Evolutionary conservation across 306 rosid genomes (phyloP), one percentile per base, ranked within the genome.

Genomic region (Malus fusca): DNA sequence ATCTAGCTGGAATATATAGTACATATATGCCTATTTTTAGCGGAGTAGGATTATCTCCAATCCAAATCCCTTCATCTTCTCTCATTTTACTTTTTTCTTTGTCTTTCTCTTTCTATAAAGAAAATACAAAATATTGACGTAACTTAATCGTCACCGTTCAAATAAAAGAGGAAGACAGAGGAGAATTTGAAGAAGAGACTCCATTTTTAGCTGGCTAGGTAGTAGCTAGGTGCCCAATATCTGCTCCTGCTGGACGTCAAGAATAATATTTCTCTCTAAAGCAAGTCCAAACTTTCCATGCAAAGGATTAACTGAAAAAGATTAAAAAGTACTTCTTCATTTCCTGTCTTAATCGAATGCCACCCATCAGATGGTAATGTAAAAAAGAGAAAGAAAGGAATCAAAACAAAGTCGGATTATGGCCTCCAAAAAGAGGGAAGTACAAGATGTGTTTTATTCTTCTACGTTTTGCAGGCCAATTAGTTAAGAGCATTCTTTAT

Each of bases 391-490:
- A 56, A 56, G 22, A 42, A 30, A 30, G 9, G 66, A 63, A 65
- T 58, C 28, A 55, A 43, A 43, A 67, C 22, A 79, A 66, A 61
- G 75, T 72, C 25, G 67, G 68, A 22, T 15, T 51, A 44, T 72
- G 76, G 77, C 73, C 73, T 53, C 42, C n/a, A 66, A 44, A 76
- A 61, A 66, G 66, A 66, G 48, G 51, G 19, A 52, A 19, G 68
- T 26, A 35, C 65, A 40, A 14, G 1, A 26, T 2, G 66, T 61
- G 66, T 61, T 23, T 51, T 78, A 11, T 79, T 72, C 69, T 63
- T 40, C 51, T 3, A 3, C 11, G 25, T 4, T 4, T 15, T 13
- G 6, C 1, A 15, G 0, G 3, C 0, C 55, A 48, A 48, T 48
- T 48, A 14, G 21, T 48, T 48, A 5, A 15, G 55, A 48, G 8